Base-by-base conservation (phyloP, 2,329 filamentous ascomycete genomes). In the Pseudocercospora vitis region DNA sequence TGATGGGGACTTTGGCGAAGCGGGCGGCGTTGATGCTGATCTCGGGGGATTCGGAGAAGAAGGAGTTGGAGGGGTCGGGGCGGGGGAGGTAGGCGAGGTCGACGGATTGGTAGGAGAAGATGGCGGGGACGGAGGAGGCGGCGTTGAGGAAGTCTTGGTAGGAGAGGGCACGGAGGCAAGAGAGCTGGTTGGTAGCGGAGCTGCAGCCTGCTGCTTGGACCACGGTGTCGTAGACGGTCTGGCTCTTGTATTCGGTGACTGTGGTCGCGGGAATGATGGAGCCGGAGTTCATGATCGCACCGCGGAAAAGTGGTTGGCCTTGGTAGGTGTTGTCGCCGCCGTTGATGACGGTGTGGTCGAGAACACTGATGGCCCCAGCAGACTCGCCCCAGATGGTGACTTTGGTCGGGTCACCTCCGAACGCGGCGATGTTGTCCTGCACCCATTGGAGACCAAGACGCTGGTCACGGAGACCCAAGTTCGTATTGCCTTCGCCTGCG, bases 251-350 rank as follows among this genome's bases (percentile, higher is more conserved):
- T 24, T 48, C 37, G 3, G 53, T 59, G 18, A 59, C 57, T 4
- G 45, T 33, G 21, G 83, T 80, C 0, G 84, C 78, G 0, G 85
- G 85, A 0, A 82, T 71, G 2, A 86, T 68, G 52, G 78, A 82
- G 2, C 87, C 87, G 2, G 84, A 88, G 72, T 87, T 81, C 88
- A 94, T 91, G 62, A 92, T 91, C 21, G 77, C 88, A 1, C 76
- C 88, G 21, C 86, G 81, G 79, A 94, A 92, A 0, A 94, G 77
- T 1, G 84, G 76, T 63, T 86, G 83, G 49, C 84, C 86, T 2
- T 91, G 89, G 74, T 91, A 91, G 0, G 76, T 84, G 66, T 83
- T 81, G 68, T 92, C 76, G 5, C 89, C 88, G 28, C 83, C 80
- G 61, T 88, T 90, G 8, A 91, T 74, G 1, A 82, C 74, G 81